These are phyloP conservation scores for Nemania serpens DNA, from an alignment of 2,329 filamentous ascomycete species.

Conservation along the genomic window DNA sequence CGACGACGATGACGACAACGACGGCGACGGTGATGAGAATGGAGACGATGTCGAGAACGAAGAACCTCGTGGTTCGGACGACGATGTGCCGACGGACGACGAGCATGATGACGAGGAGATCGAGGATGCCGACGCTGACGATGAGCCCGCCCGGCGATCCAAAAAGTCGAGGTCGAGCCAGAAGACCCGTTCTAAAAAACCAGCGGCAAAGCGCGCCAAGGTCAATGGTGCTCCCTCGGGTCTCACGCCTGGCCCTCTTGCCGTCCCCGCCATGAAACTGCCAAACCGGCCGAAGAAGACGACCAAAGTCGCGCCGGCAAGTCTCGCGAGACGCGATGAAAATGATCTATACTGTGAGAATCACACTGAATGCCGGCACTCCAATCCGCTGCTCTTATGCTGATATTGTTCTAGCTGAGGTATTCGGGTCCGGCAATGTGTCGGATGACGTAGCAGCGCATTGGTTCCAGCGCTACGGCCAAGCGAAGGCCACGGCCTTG, in stretches of 20 bases:
- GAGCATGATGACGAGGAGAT: slow-evolving; percentile 48
- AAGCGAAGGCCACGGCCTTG: slow-evolving; percentile 58
- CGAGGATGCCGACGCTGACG: slow-evolving; percentile 47
- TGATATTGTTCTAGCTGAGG: slow-evolving; percentile 55
- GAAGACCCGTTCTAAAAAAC: slow-evolving; percentile 56
- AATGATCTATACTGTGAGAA: slow-evolving; percentile 61
- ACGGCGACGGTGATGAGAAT: slow-evolving; percentile 37
- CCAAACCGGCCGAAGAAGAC: slow-evolving; percentile 62
- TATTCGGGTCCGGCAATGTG: slow-evolving; percentile 64
- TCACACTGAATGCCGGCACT: slow-evolving; percentile 6
- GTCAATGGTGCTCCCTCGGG: slow-evolving; percentile 58
- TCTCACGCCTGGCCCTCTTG: slow-evolving; percentile 45
- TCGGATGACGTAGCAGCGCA: slow-evolving; percentile 62
- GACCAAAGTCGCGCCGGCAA: slow-evolving; percentile 56
- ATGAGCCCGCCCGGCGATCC: slow-evolving; percentile 50
- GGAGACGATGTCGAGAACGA: slow-evolving; percentile 46
- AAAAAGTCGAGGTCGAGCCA: slow-evolving; percentile 50
- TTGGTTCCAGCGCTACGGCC: slow-evolving; percentile 64
- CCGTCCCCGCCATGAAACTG: slow-evolving; percentile 43
- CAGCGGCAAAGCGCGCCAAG: slow-evolving; percentile 67
- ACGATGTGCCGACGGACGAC: slow-evolving; percentile 43
- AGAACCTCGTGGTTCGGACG: slow-evolving; percentile 51
- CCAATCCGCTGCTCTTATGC: slow-evolving; percentile 4
- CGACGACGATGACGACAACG: slow-evolving; percentile 42
- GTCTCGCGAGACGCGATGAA: slow-evolving; percentile 54